Evolutionary conservation across 129 eudicot species (phyloP).

Genomic region (Artemisia argyi): DNA sequence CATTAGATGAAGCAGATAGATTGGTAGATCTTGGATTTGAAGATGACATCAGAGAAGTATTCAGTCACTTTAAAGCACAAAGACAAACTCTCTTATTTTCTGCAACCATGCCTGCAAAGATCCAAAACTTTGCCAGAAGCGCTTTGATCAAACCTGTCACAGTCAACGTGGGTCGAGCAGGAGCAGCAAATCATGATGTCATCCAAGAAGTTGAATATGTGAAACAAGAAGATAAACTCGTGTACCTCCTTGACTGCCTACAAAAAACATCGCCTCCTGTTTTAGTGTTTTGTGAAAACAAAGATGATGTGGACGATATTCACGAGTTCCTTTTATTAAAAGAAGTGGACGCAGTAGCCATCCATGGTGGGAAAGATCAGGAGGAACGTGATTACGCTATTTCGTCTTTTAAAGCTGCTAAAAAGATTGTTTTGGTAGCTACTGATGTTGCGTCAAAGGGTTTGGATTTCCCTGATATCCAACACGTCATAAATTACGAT

Average conservation of each 20-base stretch:
- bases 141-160: constrained; percentile 78
- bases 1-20: constrained; percentile 87
- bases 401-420: constrained; percentile 58
- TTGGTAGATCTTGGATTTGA: constrained; percentile 85
- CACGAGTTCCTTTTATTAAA: constrained; percentile 74
- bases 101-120: constrained; percentile 88
- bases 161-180: constrained; percentile 89
- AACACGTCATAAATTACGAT: constrained; percentile 78
- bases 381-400: constrained; percentile 86
- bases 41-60: constrained; percentile 83
- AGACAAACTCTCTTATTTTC: constrained; percentile 83
- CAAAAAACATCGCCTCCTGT: constrained; percentile 88
- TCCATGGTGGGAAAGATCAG: constrained; percentile 87
- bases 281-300: constrained; percentile 73
- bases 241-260: constrained; percentile 77
- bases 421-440: constrained; percentile 26
- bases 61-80: constrained; percentile 80
- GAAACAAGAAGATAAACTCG: constrained; percentile 79
- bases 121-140: constrained; percentile 69
- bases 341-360: constrained; percentile 78
- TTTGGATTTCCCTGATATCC: constrained; percentile 83
- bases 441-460: constrained; percentile 83
- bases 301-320: constrained; percentile 76
- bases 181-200: constrained; percentile 90
- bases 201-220: constrained; percentile 93